Evolutionary conservation across 495 filamentous ascomycete genomes (phyloP), one percentile per base, ranked within the genome.

Genomic region (Penicillium salamii): DNA sequence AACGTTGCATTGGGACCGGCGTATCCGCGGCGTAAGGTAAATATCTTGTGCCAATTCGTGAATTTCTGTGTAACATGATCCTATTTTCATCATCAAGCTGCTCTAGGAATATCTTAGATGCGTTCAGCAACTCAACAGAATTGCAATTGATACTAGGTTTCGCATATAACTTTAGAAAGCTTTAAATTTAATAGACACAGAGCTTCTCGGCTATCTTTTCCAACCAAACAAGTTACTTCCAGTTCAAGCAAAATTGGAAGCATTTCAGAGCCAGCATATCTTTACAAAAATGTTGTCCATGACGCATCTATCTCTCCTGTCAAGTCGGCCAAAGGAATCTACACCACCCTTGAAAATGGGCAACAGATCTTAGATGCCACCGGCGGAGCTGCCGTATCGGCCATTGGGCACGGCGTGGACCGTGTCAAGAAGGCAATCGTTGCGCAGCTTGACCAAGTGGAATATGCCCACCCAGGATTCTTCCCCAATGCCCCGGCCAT

Each of bases 341-440:
- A 42, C 19, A 45, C 56, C 13, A 40, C 40, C 49, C 42, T 81
- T 8, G 69, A 64, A 11, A 67, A 80, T 58, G 78, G 77, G 28
- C 73, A 72, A 8, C 67, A 57, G 34, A 71, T 85, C 42, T 66
- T 83, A 17, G 80, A 83, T 51, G 75, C 71, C 28, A 31, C 28
- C 28, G 59, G 64, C 18, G 67, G 67, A 19, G 64, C 66, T 9
- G 66, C 67, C 3, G 67, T 70, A 13, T 36, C 59, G 2, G 59
- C 53, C 50, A 49, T 70, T 18, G 67, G 66, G 6, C 66, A 69
- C 37, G 55, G 53, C 37, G 52, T 66, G 33, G 28, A 31, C 2
- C 53, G 60, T 31, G 63, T 76, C 11, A 52, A 54, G n/a, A 38
- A 55, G 20, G 75, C 72, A 2, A 63, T 78, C 3, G 32, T 51